Evolutionary conservation across 2,329 filamentous ascomycete genomes (phyloP), one percentile per base, ranked within the genome.

Genomic region (Cladosporium austrohemisphaericum): DNA sequence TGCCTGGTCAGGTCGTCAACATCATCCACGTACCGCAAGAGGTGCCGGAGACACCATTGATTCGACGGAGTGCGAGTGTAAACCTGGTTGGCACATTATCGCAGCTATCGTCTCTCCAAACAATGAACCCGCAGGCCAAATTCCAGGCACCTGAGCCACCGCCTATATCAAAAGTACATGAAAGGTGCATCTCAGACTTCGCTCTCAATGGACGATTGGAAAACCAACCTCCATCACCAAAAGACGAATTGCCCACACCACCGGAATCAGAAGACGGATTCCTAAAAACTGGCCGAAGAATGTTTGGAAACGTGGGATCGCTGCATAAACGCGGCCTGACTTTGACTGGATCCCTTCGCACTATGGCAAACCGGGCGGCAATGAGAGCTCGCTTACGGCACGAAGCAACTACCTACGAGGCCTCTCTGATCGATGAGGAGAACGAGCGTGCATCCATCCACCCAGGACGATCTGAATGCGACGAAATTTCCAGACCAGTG

Each of bases 1-100:
- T 96, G 20, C 92, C 92, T 3, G 92, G 92, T 11, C 92, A 96
- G 68, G 79, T 79, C 2, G 81, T 96, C 64, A 96, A 97, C 69
- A 80, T 89, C 11, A 73, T 97, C 49, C 83, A 86, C 48, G 81
- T 97, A 9, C 92, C 92, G 11, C 73, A 81, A 26, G 85, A 95
- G 65, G 23, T 67, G 2, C 35, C 53, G 22, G 54, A 60, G 35
- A 53, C 55, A 5, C 60, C 60, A 5, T 49, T 49, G 31, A 45
- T 64, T 11, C 56, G 55, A 37, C 58, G 58, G 5, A 67, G 65
- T 50, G 63, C 62, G 18, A 59, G 61, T 43, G 54, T 49, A 35
- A 57, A 62, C 31, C 53, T 63, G 7, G 49, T 59, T 4, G 59
- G 59, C 13, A 61, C 51, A 19, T 41, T 61, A 8, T 49, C 52